Evolutionary conservation across 495 filamentous ascomycete genomes (phyloP).

Genomic region (Xanthoparmelia taractica): DNA sequence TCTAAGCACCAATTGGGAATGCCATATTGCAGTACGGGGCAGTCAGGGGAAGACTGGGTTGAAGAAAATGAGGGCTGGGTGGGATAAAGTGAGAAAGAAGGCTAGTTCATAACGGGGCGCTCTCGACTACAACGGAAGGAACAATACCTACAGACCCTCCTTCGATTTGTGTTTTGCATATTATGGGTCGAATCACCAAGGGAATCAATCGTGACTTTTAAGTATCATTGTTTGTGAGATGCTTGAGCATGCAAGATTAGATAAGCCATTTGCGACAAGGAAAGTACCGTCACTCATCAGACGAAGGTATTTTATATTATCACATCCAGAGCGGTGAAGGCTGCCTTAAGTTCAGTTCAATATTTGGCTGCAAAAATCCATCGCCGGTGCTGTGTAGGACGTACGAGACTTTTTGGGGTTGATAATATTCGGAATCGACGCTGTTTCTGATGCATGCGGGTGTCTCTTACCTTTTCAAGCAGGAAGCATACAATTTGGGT

Average conservation of each 20-base stretch:
- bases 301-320: not conserved
- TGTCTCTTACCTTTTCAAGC: conserved; percentile 41
- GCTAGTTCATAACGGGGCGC: conserved; percentile 1
- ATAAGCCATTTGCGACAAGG: not conserved
- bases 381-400: too few species aligned
- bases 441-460: too few species aligned
- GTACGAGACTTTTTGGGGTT: too few species aligned
- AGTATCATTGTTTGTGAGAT: not conserved
- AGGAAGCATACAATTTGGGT: conserved; percentile 27
- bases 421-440: too few species aligned
- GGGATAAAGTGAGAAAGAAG: not conserved
- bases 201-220: not conserved
- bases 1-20: not conserved
- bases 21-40: not conserved
- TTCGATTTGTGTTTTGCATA: not conserved
- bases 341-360: not conserved
- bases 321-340: not conserved
- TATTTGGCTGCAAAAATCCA: not conserved
- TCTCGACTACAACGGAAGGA: conserved; percentile 8
- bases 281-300: not conserved
- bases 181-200: too few species aligned
- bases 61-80: not conserved
- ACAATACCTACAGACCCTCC: not conserved
- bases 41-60: not conserved
- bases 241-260: not conserved